phyloP scores from a whole-genome alignment of 305 asterid genomes.

The Petunia hybrid region DNA sequence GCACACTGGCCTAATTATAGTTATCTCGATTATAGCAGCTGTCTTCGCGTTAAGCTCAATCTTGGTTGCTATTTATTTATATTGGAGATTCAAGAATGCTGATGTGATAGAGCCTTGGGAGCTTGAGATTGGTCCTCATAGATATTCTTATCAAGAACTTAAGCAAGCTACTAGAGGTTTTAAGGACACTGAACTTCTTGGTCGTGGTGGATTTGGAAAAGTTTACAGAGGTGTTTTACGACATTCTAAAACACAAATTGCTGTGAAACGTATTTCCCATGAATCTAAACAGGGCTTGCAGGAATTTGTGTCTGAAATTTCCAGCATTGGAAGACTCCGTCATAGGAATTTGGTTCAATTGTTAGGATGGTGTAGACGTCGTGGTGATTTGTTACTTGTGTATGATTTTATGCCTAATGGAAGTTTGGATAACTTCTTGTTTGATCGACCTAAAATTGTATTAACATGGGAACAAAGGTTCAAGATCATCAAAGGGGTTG shows the following conservation, averaged over 20 bases:
- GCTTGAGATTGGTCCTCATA: constrained; percentile 46
- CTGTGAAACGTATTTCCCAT: constrained; percentile 50
- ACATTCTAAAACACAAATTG: constrained; percentile 37
- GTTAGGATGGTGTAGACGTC: constrained; percentile 55
- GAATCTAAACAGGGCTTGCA: constrained; percentile 51
- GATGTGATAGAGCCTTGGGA: constrained; percentile 42
- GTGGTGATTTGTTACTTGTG: constrained; percentile 48
- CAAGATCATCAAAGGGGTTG: constrained; percentile 48
- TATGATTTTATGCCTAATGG: constrained; percentile 59
- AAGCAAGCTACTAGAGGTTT: constrained; percentile 60
- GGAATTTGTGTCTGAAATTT: constrained; percentile 55
- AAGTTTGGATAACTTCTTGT: constrained; percentile 45
- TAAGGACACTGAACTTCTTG: constrained; percentile 45
- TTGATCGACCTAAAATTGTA: constrained; percentile 22
- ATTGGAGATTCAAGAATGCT: constrained; percentile 32
- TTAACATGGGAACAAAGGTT: constrained; percentile 52
- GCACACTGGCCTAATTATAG: constrained; percentile 1
- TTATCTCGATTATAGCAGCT: not conserved
- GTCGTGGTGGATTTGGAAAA: constrained; percentile 53
- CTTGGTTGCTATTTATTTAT: constrained; percentile 9
- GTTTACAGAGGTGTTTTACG: constrained; percentile 50
- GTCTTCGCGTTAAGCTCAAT: not conserved
- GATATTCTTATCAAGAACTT: constrained; percentile 66
- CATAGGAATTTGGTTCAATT: constrained; percentile 55
- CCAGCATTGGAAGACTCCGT: constrained; percentile 52